phyloP scores from a whole-genome alignment of 345 rosid genomes.

The Eucalyptus sp. region DNA sequence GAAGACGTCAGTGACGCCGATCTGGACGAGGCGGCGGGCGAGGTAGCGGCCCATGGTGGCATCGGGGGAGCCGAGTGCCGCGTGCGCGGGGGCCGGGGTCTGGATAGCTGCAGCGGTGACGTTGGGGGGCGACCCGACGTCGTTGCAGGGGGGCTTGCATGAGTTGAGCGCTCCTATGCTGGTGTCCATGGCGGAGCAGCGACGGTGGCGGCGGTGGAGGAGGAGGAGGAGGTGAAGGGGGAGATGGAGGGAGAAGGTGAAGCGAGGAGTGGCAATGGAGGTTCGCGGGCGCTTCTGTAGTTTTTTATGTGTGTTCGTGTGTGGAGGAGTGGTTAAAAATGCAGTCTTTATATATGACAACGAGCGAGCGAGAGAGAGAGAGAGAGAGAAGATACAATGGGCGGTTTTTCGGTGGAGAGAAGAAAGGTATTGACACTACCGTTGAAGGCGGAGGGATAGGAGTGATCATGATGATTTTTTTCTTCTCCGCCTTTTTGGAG shows the following conservation, averaged over 20 bases:
- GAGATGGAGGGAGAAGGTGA: not conserved
- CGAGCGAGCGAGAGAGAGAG: not conserved
- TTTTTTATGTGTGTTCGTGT: not conserved
- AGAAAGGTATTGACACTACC: not conserved
- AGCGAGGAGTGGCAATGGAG: not conserved
- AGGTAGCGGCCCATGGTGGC: constrained; percentile 56
- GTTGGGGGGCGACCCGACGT: constrained; percentile 22
- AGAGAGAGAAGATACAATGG: not conserved
- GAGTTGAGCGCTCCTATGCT: constrained; percentile 38
- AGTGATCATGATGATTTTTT: not conserved
- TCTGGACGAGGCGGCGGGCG: constrained; percentile 54
- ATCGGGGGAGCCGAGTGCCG: constrained; percentile 13
- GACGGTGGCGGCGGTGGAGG: not conserved
- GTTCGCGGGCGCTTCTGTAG: not conserved
- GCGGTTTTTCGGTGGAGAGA: not conserved
- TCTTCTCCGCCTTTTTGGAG: fast-evolving
- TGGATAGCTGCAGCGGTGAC: constrained; percentile 26
- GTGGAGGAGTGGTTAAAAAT: not conserved
- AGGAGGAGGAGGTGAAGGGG: not conserved
- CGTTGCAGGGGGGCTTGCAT: constrained; percentile 21
- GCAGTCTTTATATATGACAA: not conserved
- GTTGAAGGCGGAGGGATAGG: not conserved
- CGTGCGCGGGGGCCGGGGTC: not conserved
- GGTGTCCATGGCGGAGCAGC: constrained; percentile 25
- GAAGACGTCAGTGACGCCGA: constrained; percentile 45